A percentile compares a stretch with the other conserved stretches of the same genome.
phyloP scores from a whole-genome alignment of 2,329 filamentous ascomycete genomes.

The Xylariales sp. region DNA sequence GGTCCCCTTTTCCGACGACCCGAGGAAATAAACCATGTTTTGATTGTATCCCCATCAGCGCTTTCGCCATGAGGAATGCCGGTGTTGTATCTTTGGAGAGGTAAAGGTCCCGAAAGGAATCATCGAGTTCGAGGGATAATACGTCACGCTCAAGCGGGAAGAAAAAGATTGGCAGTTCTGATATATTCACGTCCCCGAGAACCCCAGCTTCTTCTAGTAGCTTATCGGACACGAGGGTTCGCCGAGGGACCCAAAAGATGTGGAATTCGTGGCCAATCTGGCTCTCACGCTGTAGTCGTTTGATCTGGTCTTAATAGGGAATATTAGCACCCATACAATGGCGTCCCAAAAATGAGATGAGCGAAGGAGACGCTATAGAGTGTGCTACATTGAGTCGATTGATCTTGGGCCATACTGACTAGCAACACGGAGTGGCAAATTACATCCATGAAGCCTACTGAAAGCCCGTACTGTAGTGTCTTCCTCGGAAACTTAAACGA shows the following conservation, averaged over 20 bases:
- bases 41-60: constrained; percentile 93
- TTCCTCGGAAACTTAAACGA: not conserved
- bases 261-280: constrained; percentile 95
- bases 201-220: constrained; percentile 93
- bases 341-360: constrained; percentile 54
- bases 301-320: constrained; percentile 81
- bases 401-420: constrained; percentile 66
- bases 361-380: constrained; percentile 55
- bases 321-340: constrained; percentile 70
- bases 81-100: constrained; percentile 90
- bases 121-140: constrained; percentile 88
- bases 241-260: constrained; percentile 93
- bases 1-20: constrained; percentile 95
- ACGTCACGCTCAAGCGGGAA: constrained; percentile 92
- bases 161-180: constrained; percentile 89
- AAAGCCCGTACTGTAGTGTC: constrained; percentile 24
- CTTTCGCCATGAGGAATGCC: constrained; percentile 88
- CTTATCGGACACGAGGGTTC: constrained; percentile 90
- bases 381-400: constrained; percentile 35
- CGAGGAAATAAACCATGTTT: constrained; percentile 93
- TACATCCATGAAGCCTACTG: constrained; percentile 36
- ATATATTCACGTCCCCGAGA: constrained; percentile 88
- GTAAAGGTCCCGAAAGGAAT: constrained; percentile 88
- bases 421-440: constrained; percentile 61
- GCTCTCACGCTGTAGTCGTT: constrained; percentile 86